Conservation (phyloP, 768 basidiomycete species). For the Agrocybe pediades region DNA sequence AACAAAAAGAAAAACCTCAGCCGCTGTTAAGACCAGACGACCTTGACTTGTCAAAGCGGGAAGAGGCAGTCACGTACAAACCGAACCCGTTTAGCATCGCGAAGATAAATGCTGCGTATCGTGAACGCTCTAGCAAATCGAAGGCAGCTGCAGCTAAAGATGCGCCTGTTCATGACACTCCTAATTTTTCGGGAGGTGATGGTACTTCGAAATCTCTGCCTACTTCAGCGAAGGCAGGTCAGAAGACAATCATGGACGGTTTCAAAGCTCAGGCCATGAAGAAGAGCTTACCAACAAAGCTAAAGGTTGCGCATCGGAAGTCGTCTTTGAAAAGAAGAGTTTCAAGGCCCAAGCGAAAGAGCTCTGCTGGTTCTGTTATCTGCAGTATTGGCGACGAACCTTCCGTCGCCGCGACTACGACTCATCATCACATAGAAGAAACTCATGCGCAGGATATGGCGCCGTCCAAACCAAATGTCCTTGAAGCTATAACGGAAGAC, state of each 20-base stretch:
- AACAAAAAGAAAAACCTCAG: conserved; percentile 8
- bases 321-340: not conserved
- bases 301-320: not conserved
- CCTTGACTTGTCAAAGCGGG: conserved; percentile 60
- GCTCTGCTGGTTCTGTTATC: not conserved
- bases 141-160: too few relatives aligned
- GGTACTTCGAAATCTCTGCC: not conserved
- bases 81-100: conserved; percentile 84
- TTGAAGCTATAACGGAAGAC: too few relatives aligned
- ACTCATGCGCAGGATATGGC: too few relatives aligned
- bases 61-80: conserved; percentile 65
- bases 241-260: conserved; percentile 40
- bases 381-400: not conserved
- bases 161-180: not conserved
- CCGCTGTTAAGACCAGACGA: conserved; percentile 40
- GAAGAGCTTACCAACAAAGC: not conserved
- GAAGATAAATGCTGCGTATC: conserved; percentile 70
- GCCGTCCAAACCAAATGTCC: too few relatives aligned
- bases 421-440: not conserved
- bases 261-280: conserved; percentile 44
- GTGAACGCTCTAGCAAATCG: too few relatives aligned
- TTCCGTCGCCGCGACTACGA: not conserved
- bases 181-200: not conserved
- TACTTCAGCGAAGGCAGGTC: conserved; percentile 3
- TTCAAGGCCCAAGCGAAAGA: not conserved